Evolutionary conservation across 2,329 filamentous ascomycete species (phyloP), one percentile per base, ranked within the genome.

Genomic region (Cladosporium phlei): DNA sequence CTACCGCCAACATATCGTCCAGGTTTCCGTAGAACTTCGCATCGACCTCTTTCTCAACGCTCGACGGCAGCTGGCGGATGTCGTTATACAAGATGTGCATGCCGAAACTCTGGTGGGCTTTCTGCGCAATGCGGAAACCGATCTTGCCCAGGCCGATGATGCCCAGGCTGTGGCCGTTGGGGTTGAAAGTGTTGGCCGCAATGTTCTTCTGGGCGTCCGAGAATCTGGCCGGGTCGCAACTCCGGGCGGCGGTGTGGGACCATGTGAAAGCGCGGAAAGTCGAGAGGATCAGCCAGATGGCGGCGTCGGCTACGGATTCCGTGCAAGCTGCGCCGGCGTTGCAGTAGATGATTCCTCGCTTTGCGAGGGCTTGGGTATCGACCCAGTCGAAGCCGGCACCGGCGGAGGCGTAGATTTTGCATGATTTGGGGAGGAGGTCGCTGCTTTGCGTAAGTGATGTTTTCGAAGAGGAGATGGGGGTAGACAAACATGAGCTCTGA

Each of bases 291-390:
- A 85, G 75, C 58, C 80, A 82, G 30, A 86, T 71, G 14, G 82
- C 79, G 51, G 85, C 79, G 63, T 88, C 85, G 40, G 84, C 83
- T 1, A 88, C 84, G 4, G 83, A 79, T 58, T 88, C 85, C 5
- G 82, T 82, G 27, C 82, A 83, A 0, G 84, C 83, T 2, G 80
- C 74, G 2, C 83, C 83, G 2, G 80, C 77, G 66, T 88, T 88
- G 71, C 84, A 88, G 67, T 88, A 88, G 42, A 83, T 66, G 52
- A 86, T 77, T 28, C 80, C 83, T 59, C 73, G 73, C 51, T 78
- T 69, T 1, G 78, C 84, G 46, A 88, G 61, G 1, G 77, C 63
- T 57, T 78, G 70, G 20, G 77, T 76, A 61, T 83, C 75, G 4
- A 76, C 78, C 78, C 79, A 82, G 60, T 83, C 78, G 61, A 79